phyloP scores from a whole-genome alignment of 441 rosid genomes.

The Aleurites moluccanus region DNA sequence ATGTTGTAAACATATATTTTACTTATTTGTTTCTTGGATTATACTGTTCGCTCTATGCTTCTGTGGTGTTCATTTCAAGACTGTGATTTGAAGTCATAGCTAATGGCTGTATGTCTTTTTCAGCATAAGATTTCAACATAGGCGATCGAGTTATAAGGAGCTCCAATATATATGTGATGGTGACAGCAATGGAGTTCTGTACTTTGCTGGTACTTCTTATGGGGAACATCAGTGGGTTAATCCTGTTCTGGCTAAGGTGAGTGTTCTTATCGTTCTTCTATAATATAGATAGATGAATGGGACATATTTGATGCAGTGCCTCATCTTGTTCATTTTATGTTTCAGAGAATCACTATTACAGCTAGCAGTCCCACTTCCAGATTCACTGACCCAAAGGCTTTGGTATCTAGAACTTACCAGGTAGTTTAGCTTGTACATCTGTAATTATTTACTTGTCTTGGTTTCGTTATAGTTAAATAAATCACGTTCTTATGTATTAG shows the following conservation, averaged over 20 bases:
- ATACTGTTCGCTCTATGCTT: conserved; percentile 3
- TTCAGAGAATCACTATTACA: conserved; percentile 69
- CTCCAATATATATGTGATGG: conserved; percentile 97
- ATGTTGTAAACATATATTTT: background rate
- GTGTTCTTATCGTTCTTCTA: conserved; percentile 13
- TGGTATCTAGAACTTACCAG: conserved; percentile 87
- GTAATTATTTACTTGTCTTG: background rate
- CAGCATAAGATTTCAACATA: conserved; percentile 67
- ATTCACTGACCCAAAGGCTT: conserved; percentile 86
- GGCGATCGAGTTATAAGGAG: conserved; percentile 92
- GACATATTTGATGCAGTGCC: conserved; percentile 8
- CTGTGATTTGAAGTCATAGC: background rate
- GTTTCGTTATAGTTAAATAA: background rate
- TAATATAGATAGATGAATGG: background rate
- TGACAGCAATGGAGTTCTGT: conserved; percentile 91
- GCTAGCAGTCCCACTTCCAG: conserved; percentile 91
- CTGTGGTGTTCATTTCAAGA: background rate
- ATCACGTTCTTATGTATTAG: conserved; percentile 35
- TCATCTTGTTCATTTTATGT: conserved; percentile 26
- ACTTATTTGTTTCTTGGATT: background rate
- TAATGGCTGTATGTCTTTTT: conserved; percentile 22
- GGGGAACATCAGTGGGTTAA: conserved; percentile 98
- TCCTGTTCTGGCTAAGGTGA: conserved; percentile 90
- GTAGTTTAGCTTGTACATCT: conserved; percentile 32
- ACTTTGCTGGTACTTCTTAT: conserved; percentile 86